These are phyloP conservation scores for Erysimum cheiri DNA, from an alignment of 441 rosid species.

Conservation along the genomic window DNA sequence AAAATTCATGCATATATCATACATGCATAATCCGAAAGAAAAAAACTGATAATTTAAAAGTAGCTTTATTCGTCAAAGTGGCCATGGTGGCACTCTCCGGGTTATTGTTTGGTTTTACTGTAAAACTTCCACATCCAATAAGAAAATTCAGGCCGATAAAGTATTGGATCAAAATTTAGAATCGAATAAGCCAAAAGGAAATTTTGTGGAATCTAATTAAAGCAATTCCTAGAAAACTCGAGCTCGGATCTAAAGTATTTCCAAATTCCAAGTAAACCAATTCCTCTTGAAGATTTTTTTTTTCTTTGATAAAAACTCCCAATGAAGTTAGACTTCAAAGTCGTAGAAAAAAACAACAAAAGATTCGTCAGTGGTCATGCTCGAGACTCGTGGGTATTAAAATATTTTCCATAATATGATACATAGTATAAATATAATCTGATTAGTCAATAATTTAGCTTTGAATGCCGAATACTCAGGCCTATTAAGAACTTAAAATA, in stretches of 20 bases:
- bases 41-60: conserved; percentile 14
- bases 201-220: background rate
- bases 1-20: conserved; percentile 23
- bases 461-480: background rate
- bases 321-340: conserved; percentile 3
- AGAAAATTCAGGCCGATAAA: background rate
- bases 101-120: background rate
- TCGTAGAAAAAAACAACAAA: background rate
- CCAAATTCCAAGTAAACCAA: no score
- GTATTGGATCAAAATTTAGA: background rate
- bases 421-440: background rate
- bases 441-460: conserved; percentile 17
- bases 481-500: background rate
- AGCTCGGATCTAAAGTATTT: background rate
- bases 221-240: background rate
- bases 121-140: background rate
- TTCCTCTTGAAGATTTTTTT: no score
- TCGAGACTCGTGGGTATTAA: conserved; percentile 8
- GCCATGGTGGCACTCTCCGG: background rate
- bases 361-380: conserved; percentile 20
- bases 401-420: background rate
- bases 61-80: background rate
- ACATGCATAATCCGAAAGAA: background rate
- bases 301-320: background rate
- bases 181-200: background rate